Evolutionary conservation across 2,329 filamentous ascomycete genomes (phyloP), one percentile per base, ranked within the genome.

Genomic region (Trichoderma sp.): DNA sequence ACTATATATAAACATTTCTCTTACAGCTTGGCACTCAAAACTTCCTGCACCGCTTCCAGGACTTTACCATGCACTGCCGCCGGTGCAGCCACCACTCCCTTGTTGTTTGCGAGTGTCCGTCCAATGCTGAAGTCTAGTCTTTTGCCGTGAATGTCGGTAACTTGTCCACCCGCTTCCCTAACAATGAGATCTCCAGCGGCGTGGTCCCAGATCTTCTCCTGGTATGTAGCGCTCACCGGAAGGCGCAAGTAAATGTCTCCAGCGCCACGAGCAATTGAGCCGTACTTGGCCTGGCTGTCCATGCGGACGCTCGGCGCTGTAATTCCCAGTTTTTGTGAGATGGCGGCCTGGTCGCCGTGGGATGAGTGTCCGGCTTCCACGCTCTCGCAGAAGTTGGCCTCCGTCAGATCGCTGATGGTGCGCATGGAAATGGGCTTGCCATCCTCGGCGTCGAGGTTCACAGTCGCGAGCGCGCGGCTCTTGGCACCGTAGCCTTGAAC

Each of bases 201-300:
- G 80, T 99, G 96, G 78, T 99, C 96, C 96, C 96, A 99, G 74
- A 99, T 99, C 88, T 99, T 99, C 86, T 99, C 96, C 79, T 97
- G 89, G 83, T 99, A 99, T 66, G 91, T 90, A 74, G 91, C 91
- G 78, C 88, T 92, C 70, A 93, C 91, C 4, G 96, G 96, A 70
- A 99, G 83, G 66, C 96, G 88, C 69, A 99, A 87, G 82, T 99
- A 99, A 73, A 99, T 90, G 77, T 99, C 96, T 61, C 94, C 96
- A 5, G 94, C 94, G 57, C 96, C 96, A 72, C 96, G 87, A 43
- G 96, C 96, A 78, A 99, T 97, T 43, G 92, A 96, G 71, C 91
- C 95, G 82, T 99, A 99, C 82, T 99, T 99, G 75, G 96, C 95
- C 82, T 99, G 96, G 64, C 93, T 97, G 83, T 99, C 96, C 91